Base-by-base conservation (phyloP, 2,329 filamentous ascomycete genomes). In the Penicillium griseofulvum region DNA sequence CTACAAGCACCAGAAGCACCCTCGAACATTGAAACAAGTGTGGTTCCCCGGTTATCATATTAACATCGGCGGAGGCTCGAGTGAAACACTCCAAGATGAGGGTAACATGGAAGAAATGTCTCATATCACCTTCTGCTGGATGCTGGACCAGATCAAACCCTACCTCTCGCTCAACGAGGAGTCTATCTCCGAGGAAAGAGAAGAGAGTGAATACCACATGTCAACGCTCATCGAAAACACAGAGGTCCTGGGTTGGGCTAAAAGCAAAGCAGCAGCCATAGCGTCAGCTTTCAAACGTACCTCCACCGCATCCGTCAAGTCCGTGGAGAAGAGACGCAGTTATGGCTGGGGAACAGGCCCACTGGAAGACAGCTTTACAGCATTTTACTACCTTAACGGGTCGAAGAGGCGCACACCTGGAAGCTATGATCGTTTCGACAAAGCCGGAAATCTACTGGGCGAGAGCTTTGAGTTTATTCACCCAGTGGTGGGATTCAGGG, bases 41-140 rank as follows among this genome's bases (percentile, higher is more conserved):
- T 83, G 81, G 81, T 83, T 83, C 52, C 80, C 81, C 0, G 81
- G 81, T 10, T 76, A 74, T 28, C 81, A 84, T 60, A 74, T 76
- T 10, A 80, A 82, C 52, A 69, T 82, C 2, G 81, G 81, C 3
- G 81, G 81, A 26, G 78, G 79, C 0, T 77, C 75, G 39, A 49
- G 50, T 3, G 67, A 71, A 22, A 64, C 67, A 5, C 41, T 62
- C n/a, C 38, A 55, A 14, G 50, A 65, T 17, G 46, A 60, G 12
- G 58, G 63, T 4, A 55, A 67, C 34, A 59, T 66, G 59, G 65
- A 67, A 41, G 59, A 64, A 19, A 65, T 65, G 63, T 61, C 63
- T 5, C 61, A 57, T 22, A 58, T 65, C 31, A 54, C 60, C 9
- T 63, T 62, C 29, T 43, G 57, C 11, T 65, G 63, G 63, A 65